Evolutionary conservation across 148 eudicot genomes (phyloP), one percentile per base, ranked within the genome.

Genomic region (Chenopodium suecicum): DNA sequence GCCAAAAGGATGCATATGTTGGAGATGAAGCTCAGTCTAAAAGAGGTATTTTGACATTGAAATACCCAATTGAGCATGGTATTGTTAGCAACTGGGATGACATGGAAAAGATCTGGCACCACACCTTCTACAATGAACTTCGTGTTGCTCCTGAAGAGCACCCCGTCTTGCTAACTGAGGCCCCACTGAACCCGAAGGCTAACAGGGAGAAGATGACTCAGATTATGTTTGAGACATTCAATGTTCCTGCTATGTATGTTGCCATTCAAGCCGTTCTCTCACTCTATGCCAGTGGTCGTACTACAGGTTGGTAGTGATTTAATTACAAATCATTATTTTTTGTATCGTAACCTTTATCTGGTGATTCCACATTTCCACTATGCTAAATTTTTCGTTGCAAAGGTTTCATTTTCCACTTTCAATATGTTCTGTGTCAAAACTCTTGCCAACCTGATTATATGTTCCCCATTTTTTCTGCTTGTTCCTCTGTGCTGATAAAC

Each of bases 41-140:
- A 70, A 73, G 86, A 77, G 86, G 84, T 81, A 84, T 78, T 58
- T 58, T 84, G 82, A 84, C 86, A 13, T 78, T 84, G 86, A 84
- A 84, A 82, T 84, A 81, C 79, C 86, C 84, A 7, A 88, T 88
- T 77, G 90, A 88, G 87, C 89, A 86, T 78, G 90, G 90, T 20
- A 86, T 86, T n/a, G 89, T 88, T 10, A 88, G 87, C 83, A 88
- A 88, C 65, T 88, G 90, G 90, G 90, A 86, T 86, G 88, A 89
- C 86, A 89, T 90, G 92, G 92, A 90, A 84, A 90, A 90, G 86
- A 90, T 90, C 12, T 90, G 92, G 92, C 92, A 88, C 79, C 92
- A 90, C 64, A 90, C 90, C 29, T 90, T 90, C 80, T 87, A 90
- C 87, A 88, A 90, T 81, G 92, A 90, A 82, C 92, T 90, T 58